phyloP scores from a whole-genome alignment of 441 rosid genomes.

The Erodium chrysanthum region DNA sequence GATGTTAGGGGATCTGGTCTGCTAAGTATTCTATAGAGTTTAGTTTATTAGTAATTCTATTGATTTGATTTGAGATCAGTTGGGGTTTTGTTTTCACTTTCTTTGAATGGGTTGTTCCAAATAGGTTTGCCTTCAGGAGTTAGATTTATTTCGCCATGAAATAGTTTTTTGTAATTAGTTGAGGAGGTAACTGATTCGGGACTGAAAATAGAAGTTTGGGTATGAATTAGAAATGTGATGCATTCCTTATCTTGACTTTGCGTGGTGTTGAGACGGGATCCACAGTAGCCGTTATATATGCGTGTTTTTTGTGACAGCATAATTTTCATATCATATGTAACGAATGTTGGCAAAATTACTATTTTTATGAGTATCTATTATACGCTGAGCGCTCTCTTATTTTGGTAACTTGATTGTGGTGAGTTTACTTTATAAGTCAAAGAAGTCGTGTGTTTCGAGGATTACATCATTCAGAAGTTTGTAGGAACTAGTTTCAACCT shows the following conservation, averaged over 20 bases:
- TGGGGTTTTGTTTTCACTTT: not conserved
- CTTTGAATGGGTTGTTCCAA: not conserved
- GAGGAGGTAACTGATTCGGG: not conserved
- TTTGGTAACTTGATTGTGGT: not conserved
- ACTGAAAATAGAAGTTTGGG: not conserved
- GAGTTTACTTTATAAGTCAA: not conserved
- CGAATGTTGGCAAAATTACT: not conserved
- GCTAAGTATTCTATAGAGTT: not conserved
- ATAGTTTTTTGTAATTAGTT: not conserved
- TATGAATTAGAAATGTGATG: not conserved
- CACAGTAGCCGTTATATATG: not conserved
- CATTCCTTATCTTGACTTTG: not conserved
- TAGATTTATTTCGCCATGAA: not conserved
- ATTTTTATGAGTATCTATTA: not conserved
- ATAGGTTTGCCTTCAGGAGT: not conserved
- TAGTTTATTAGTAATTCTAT: not conserved
- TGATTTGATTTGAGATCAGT: not conserved
- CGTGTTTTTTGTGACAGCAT: not conserved
- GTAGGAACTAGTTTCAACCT: not conserved
- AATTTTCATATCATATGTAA: not conserved
- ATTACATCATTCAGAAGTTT: not conserved
- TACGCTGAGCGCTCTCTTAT: not conserved
- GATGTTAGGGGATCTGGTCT: slow-evolving; percentile 4
- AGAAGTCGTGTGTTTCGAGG: slow-evolving; percentile 3
- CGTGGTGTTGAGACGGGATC: not conserved